Evolutionary conservation across 73 alveolate genomes (phyloP), one percentile per base, ranked within the genome.

Genomic region (Paramecium sonneborni): DNA sequence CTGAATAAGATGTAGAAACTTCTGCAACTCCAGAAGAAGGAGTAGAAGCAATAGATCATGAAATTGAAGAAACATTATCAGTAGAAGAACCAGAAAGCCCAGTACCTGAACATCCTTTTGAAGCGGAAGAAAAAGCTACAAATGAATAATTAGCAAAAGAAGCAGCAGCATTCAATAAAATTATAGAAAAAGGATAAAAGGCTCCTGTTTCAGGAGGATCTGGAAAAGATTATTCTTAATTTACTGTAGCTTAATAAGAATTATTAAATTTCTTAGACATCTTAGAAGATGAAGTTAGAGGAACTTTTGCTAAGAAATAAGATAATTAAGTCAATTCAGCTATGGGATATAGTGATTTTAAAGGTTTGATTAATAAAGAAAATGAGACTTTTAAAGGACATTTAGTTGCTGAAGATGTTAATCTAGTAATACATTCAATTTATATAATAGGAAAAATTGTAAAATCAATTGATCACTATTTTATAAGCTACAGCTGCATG

Each of bases 401-500:
- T 44, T 41, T 79, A 39, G 90, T 37, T 41, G 90, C 69, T 79
- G 90, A 79, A 79, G 72, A 79, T 79, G 37, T 30, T 5, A 79
- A 79, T 46, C 24, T 79, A n/a, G 90, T 79, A 79, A 41, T 23
- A 3, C 9, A 38, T 8, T 12, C 0, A 4, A 21, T 4, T 43
- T 21, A 23, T 79, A 3, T 18, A 21, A 39, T 79, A 79, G 90
- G 90, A 43, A 23, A 79, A 79, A 43, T 44, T 79, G 7, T 79
- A 79, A 20, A 79, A 79, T 46, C 28, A 79, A 79, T 46, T 79
- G 76, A 79, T 79, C 48, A 79, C 90, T 34, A 79, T 79, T 41
- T 79, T 79, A 79, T 79, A 79, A 79, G 76, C 90, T 18, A 79
- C 90, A 23, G 90, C 90, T 43, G 70, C 70, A 2, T 79, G 90